Evolutionary conservation across 345 rosid species (phyloP), one percentile per base, ranked within the genome.

Genomic region (Corymbia maculata): DNA sequence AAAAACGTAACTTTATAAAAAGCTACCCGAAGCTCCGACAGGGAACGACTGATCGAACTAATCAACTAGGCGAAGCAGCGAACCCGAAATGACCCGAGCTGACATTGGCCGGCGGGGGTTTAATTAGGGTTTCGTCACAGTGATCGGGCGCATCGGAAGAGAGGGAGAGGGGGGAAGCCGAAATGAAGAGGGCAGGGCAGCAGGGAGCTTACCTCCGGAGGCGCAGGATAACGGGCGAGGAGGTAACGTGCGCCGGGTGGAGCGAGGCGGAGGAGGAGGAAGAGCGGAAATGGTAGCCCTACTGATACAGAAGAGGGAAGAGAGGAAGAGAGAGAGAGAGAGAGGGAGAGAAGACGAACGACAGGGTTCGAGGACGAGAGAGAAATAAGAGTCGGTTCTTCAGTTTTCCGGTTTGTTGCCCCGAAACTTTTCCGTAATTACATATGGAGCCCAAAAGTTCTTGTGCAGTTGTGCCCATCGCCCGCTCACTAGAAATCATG

Each of bases 201-300:
- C 79, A 36, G 42, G 51, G 36, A 42, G 87, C 89, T 61, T 57
- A 90, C 92, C 90, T 90, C 92, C 75, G 55, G 87, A 45, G 84
- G 79, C 85, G 89, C 32, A 30, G 6, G 85, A 61, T 64, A 30
- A 61, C 45, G 85, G 51, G 30, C 84, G 52, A 45, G 85, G 51
- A 52, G 89, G 15, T 44, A 87, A 85, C 89, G 89, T 85, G 88
- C 90, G 85, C 89, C 89, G 79, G 79, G 84, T 80, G 75, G 47
- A 85, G 45, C 85, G n/a, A 85, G 80, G 59, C 50, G 0, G 16
- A 52, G 45, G 85, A 21, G 14, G 52, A 36, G 82, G 88, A 30
- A 10, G 50, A 13, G 82, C 82, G 79, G 85, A 47, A 13, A 80
- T 90, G 50, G 50, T 89, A 87, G 88, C 84, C 88, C 88, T 87